Evolutionary conservation across 768 basidiomycete genomes (phyloP), one percentile per base, ranked within the genome.

Genomic region (Xerocomellus intermedius): DNA sequence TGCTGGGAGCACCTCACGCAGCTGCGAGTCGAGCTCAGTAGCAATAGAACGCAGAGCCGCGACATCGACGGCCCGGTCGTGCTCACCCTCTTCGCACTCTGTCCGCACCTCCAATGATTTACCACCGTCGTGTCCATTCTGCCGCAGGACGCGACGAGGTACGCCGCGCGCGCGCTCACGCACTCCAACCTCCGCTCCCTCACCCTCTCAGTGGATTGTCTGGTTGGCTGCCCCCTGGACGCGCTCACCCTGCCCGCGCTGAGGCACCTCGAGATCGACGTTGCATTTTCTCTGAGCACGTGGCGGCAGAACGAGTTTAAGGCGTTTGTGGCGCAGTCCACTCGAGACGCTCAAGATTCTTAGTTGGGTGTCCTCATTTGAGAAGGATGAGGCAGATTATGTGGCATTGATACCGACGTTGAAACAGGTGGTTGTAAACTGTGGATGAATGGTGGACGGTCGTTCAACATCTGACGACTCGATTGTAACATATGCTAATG

Each of bases 381-480:
- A 32, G 47, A 50, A 58, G n/a, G 56, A 54, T 21, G 52, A 55
- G 43, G 45, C 36, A 21, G 52, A 50, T 37, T 66, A 56, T 37
- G 33, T 32, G 28, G 43, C 50, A 35, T 16, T 66, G 41, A 42
- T 59, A 52, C 64, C 66, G 3, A 68, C 60, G 33, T 43, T 66
- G 38, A 56, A 54, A 30, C 46, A 51, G 26, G 32, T 32, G 12
- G 19, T n/a, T n/a, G n/a, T n/a, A n/a, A n/a, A n/a, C n/a, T n/a
- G n/a, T n/a, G n/a, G n/a, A n/a, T n/a, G n/a, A n/a, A n/a, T n/a
- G n/a, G n/a, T n/a, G n/a, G n/a, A n/a, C n/a, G n/a, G n/a, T n/a
- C n/a, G n/a, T n/a, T n/a, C n/a, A n/a, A n/a, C n/a, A n/a, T n/a
- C n/a, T n/a, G n/a, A n/a, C n/a, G n/a, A n/a, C n/a, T n/a, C n/a